Base-by-base conservation (phyloP, 208 protist genomes). In the Leishmania amazonensis region DNA sequence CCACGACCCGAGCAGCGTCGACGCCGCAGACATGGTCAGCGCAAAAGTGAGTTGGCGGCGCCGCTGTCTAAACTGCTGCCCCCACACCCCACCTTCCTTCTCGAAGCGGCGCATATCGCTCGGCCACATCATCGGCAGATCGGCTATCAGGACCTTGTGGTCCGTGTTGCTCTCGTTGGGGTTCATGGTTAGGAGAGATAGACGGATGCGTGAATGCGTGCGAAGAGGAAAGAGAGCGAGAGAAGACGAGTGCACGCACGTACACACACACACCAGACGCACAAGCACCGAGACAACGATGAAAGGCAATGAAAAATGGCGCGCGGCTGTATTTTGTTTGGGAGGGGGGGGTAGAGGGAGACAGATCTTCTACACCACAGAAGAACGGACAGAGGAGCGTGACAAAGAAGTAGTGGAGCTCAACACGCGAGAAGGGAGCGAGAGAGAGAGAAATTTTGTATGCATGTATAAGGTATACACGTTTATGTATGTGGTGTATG, bases 101-200 rank as follows among this genome's bases (percentile, higher is more conserved):
- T 98, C 95, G 80, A 98, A 97, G 62, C 92, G 91, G 75, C 81
- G 80, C 60, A 94, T 86, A 79, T 98, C 95, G n/a, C 78, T 84
- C 11, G 93, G 91, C 82, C 90, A 96, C 95, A 98, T 98, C 90
- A 96, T 95, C 21, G 94, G 95, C 53, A 97, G 88, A 70, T 97
- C 92, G 1, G 93, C 93, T 78, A 98, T 88, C 31, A 97, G 80
- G 65, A 94, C 88, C 81, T 89, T 94, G 64, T 73, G 68, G 73
- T 79, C 84, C 49, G 79, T 81, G 49, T 88, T 87, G 45, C 78
- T 76, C 40, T 88, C 87, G 79, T 90, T 86, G 24, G 77, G 71
- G 58, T 62, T 80, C 81, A 86, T 90, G 58, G 79, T 31, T 1
- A 19, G 72, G 19, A 28, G 8, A 35, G 60, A 31, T 75, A 35